Evolutionary conservation across 1,284 basidiomycete species (phyloP).

Genomic region (Takashimella tepidaria): DNA sequence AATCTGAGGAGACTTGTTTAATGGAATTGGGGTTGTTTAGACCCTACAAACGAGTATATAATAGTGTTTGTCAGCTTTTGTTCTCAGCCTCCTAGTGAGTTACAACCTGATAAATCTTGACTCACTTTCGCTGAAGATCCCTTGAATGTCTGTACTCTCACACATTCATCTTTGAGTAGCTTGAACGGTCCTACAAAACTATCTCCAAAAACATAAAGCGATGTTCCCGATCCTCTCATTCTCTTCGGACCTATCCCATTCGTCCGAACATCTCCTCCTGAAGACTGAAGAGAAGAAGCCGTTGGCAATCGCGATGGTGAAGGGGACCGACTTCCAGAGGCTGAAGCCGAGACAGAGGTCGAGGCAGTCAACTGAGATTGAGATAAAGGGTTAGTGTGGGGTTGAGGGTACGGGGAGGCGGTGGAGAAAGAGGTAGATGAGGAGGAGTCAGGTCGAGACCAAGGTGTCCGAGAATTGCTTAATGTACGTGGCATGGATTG

Average conservation of each 20-base stretch:
- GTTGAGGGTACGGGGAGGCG: background rate
- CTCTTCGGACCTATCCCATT: background rate
- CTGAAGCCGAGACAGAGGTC: no score
- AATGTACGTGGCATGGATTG: background rate
- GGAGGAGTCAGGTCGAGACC: constrained; percentile 6
- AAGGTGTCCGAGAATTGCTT: constrained; percentile 13
- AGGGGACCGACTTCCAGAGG: no score
- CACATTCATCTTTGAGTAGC: constrained; percentile 27
- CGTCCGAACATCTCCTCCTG: background rate
- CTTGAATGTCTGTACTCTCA: constrained; percentile 36
- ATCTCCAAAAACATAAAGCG: constrained; percentile 40
- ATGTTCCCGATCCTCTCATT: constrained; percentile 8
- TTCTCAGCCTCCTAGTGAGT: background rate
- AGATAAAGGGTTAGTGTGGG: background rate
- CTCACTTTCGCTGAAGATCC: constrained; percentile 44
- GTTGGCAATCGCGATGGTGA: no score
- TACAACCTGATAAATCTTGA: background rate
- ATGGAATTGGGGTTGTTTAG: constrained; percentile 44
- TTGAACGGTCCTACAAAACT: constrained; percentile 43
- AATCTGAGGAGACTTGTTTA: constrained; percentile 36
- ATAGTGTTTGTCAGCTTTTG: background rate
- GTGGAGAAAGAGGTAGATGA: background rate
- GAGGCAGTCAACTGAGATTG: no score
- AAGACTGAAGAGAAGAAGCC: no score
- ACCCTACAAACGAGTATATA: no score